Conservation (phyloP, 192 early-diverging fungal genomes). For the Mortierella hygrophila region DNA sequence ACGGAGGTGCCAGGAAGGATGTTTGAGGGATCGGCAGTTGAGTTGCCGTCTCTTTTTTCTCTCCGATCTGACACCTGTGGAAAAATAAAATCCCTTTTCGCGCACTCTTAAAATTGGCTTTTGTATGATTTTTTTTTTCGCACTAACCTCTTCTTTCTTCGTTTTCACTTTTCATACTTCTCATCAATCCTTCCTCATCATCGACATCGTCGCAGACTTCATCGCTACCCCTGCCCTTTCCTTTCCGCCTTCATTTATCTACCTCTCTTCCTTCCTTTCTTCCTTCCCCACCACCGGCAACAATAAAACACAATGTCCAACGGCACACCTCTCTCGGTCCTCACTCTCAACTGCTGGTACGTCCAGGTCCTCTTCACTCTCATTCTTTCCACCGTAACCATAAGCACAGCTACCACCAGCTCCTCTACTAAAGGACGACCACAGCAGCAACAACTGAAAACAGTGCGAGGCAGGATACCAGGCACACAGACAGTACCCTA, state of each 20-base stretch:
- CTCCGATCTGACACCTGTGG: too few species aligned
- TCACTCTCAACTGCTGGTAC: constrained; percentile 64
- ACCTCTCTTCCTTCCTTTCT: not conserved
- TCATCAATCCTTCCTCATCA: not conserved
- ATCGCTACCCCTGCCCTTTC: not conserved
- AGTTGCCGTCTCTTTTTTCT: not conserved
- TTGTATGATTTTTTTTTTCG: not conserved
- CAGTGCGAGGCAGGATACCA: not conserved
- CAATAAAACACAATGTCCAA: constrained; percentile 4
- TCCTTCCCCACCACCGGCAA: not conserved
- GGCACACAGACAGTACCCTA: too few species aligned
- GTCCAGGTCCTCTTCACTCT: not conserved
- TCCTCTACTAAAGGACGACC: not conserved
- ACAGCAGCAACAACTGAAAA: not conserved
- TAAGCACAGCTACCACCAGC: not conserved
- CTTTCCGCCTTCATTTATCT: not conserved
- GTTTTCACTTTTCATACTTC: not conserved
- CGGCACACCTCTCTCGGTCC: constrained; percentile 16
- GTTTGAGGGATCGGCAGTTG: not conserved
- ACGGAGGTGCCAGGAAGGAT: not conserved
- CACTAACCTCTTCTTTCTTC: constrained; percentile 9
- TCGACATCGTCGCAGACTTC: not conserved
- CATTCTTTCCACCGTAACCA: not conserved
- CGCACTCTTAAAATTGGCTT: not conserved
- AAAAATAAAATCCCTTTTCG: too few species aligned